phyloP scores from a whole-genome alignment of 768 basidiomycete species.

The Russula emetica region DNA sequence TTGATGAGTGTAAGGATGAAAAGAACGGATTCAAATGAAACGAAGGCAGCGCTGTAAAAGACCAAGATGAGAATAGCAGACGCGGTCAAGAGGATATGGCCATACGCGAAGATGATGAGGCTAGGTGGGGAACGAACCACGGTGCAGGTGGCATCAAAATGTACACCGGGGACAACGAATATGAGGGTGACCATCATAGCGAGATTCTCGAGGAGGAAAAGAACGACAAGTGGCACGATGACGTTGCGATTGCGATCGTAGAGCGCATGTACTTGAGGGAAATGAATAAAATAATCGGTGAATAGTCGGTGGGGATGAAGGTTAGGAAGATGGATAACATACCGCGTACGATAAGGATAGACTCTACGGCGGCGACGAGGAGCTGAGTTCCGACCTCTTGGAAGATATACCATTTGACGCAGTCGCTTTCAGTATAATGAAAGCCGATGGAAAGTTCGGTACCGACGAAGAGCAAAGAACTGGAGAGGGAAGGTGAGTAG shows the following conservation, averaged over 20 bases:
- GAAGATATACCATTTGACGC: conserved; percentile 25
- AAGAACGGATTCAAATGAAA: conserved; percentile 31
- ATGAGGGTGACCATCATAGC: conserved; percentile 21
- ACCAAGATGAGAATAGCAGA: background rate
- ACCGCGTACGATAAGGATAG: conserved; percentile 32
- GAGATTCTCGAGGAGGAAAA: conserved; percentile 22
- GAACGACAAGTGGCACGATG: conserved; percentile 3
- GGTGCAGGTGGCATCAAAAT: conserved; percentile 18
- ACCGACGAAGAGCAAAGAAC: conserved; percentile 24
- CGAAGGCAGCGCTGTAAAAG: conserved; percentile 28
- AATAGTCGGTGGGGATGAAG: background rate
- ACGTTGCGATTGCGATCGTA: conserved; percentile 22
- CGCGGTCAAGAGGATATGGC: background rate
- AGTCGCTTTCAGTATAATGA: conserved; percentile 28
- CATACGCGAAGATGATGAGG: conserved; percentile 24
- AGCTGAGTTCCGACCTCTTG: conserved; percentile 24
- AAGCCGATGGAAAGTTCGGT: conserved; percentile 10
- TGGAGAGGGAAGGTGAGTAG: background rate
- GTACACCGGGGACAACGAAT: conserved; percentile 9
- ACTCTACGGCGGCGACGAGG: conserved; percentile 28
- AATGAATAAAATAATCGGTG: background rate
- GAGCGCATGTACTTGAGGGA: conserved; percentile 22
- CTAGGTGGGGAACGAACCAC: conserved; percentile 16
- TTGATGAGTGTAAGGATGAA: conserved; percentile 31
- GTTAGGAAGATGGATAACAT: conserved; percentile 1